phyloP scores from a whole-genome alignment of 2,329 filamentous ascomycete genomes.

The Cytospora piceae region DNA sequence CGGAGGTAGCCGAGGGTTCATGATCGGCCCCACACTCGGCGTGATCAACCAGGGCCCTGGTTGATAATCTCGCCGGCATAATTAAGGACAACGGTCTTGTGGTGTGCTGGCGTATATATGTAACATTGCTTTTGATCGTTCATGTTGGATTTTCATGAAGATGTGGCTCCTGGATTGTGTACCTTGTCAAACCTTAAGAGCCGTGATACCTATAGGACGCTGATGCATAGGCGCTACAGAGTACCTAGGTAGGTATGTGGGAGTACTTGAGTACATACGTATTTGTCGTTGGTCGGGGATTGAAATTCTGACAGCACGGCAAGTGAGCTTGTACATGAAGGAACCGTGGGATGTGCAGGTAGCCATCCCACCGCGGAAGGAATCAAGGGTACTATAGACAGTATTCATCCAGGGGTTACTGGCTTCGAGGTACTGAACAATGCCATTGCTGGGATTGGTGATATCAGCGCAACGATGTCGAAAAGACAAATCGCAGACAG shows the following conservation, averaged over 20 bases:
- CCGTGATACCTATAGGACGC: too few relatives aligned
- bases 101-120: neutral
- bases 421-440: neutral
- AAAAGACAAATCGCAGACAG: neutral
- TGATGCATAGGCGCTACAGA: too few relatives aligned
- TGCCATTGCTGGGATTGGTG: neutral
- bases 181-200: too few relatives aligned
- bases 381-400: neutral
- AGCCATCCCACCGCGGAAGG: neutral
- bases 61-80: conserved; percentile 8
- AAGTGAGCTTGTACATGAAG: neutral
- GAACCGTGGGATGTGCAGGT: neutral
- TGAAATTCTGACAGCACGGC: neutral
- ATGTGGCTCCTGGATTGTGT: neutral
- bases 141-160: neutral
- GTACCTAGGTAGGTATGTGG: too few relatives aligned
- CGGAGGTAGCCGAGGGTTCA: neutral
- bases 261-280: too few relatives aligned
- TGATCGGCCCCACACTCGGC: neutral
- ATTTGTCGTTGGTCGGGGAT: too few relatives aligned
- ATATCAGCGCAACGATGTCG: neutral
- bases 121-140: neutral
- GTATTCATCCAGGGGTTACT: neutral
- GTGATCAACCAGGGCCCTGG: neutral
- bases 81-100: conserved; percentile 9